Evolutionary conservation across 1,284 basidiomycete genomes (phyloP).

Genomic region (Trichosporon asahii): DNA sequence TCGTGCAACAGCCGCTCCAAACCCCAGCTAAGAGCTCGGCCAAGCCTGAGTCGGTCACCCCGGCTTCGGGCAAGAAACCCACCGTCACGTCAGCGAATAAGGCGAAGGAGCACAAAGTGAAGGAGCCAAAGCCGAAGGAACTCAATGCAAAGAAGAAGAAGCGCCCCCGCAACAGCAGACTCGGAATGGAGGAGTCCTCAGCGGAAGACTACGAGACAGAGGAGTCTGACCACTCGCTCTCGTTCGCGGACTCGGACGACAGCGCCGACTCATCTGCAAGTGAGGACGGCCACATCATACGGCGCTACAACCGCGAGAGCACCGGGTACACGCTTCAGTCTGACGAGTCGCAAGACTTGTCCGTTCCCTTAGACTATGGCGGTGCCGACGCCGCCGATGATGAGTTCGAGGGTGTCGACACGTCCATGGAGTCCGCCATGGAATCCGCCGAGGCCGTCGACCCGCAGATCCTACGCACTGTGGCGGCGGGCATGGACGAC

Average conservation of each 20-base stretch:
- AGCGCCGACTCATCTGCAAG: not conserved
- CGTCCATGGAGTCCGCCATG: not conserved
- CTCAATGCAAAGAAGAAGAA: not conserved
- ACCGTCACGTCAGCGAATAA: not conserved
- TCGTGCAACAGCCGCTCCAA: not conserved
- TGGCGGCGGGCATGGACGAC: not conserved
- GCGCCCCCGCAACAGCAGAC: not conserved
- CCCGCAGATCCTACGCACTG: not conserved
- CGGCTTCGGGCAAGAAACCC: not conserved
- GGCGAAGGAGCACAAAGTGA: not conserved
- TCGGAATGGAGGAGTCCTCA: not conserved
- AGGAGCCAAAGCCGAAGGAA: not conserved
- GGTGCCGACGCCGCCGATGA: not conserved
- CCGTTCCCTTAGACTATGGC: not conserved
- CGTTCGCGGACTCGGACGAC: not conserved
- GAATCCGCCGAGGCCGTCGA: conserved; percentile 6
- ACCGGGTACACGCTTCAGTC: not conserved
- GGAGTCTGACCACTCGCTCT: not conserved
- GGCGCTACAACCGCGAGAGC: not conserved
- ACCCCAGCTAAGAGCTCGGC: not conserved
- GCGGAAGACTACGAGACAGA: conserved; percentile 3
- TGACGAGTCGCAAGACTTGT: not conserved
- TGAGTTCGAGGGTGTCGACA: not conserved
- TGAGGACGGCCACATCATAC: not conserved
- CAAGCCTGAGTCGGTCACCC: not conserved